These are phyloP conservation scores for Fusarium odoratissimum DNA, from an alignment of 2,329 filamentous ascomycete species.

Conservation along the genomic window DNA sequence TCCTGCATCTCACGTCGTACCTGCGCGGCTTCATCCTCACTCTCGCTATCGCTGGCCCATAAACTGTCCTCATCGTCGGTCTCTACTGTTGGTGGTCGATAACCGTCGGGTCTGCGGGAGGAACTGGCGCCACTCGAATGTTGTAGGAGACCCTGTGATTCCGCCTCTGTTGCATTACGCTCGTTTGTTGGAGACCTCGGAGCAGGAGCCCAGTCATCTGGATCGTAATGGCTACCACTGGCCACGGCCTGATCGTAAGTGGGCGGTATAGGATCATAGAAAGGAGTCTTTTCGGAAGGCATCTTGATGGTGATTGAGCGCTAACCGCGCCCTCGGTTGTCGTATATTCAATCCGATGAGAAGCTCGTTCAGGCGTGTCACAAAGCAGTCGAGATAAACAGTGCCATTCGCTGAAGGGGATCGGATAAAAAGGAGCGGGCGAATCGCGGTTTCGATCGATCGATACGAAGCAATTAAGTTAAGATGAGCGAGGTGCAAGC, in stretches of 20 bases:
- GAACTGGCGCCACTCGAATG: slow-evolving; percentile 58
- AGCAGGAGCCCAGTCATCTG: slow-evolving; percentile 46
- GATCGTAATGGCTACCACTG: slow-evolving; percentile 49
- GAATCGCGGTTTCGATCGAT: slow-evolving; percentile 21
- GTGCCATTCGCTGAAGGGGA: slow-evolving; percentile 28
- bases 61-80: slow-evolving; percentile 74
- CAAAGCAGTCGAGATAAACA: slow-evolving; percentile 13
- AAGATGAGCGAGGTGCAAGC: slow-evolving; percentile 22
- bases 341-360: slow-evolving; percentile 13
- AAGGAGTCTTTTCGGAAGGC: slow-evolving; percentile 56
- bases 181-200: slow-evolving; percentile 57
- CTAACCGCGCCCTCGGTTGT: slow-evolving; percentile 35
- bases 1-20: slow-evolving; percentile 87
- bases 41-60: slow-evolving; percentile 62
- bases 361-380: slow-evolving; percentile 9
- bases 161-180: slow-evolving; percentile 75
- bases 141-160: slow-evolving; percentile 80
- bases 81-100: slow-evolving; percentile 85
- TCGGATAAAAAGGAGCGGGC: slow-evolving; percentile 34
- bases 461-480: slow-evolving; percentile 28
- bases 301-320: slow-evolving; percentile 40
- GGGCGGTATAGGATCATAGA: slow-evolving; percentile 58
- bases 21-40: slow-evolving; percentile 68
- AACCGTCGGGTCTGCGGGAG: slow-evolving; percentile 65
- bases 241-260: slow-evolving; percentile 58